Conservation (phyloP, 169 alveolate species). For the Amoebophrya sp. region DNA sequence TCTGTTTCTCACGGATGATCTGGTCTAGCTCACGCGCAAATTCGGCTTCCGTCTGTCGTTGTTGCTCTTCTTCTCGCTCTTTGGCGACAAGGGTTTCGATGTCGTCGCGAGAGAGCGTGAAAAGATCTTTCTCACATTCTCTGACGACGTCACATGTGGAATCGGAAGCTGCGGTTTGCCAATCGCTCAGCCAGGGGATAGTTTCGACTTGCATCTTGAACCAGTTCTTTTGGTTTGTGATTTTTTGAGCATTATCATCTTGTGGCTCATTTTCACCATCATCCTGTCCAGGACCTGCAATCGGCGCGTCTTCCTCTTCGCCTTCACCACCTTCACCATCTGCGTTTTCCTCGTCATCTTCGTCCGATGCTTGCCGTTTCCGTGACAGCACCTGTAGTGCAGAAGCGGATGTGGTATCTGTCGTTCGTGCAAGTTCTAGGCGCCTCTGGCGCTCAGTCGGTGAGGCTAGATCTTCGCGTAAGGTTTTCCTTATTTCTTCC, state of each 20-base stretch:
- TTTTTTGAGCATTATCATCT: neutral
- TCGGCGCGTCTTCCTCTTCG: neutral
- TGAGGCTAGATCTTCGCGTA: neutral
- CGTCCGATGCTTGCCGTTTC: neutral
- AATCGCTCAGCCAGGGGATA: neutral
- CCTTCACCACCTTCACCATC: neutral
- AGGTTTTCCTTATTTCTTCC: neutral
- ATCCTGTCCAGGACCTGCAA: too few relatives aligned
- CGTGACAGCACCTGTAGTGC: neutral
- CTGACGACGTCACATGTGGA: neutral
- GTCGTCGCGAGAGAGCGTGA: neutral
- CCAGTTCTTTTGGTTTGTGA: neutral
- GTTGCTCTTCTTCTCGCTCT: neutral
- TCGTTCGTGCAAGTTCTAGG: too few relatives aligned
- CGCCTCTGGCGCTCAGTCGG: neutral
- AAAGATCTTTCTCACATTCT: neutral
- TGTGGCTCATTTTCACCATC: neutral
- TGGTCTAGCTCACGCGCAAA: neutral
- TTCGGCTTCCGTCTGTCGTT: neutral
- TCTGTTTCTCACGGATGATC: neutral
- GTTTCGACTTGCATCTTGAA: neutral
- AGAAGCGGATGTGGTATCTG: too few relatives aligned
- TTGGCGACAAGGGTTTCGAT: neutral
- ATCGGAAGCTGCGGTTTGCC: neutral
- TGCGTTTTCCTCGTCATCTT: neutral